Conservation (phyloP, 2,329 filamentous ascomycete species). For the Exophiala oligosperma region DNA sequence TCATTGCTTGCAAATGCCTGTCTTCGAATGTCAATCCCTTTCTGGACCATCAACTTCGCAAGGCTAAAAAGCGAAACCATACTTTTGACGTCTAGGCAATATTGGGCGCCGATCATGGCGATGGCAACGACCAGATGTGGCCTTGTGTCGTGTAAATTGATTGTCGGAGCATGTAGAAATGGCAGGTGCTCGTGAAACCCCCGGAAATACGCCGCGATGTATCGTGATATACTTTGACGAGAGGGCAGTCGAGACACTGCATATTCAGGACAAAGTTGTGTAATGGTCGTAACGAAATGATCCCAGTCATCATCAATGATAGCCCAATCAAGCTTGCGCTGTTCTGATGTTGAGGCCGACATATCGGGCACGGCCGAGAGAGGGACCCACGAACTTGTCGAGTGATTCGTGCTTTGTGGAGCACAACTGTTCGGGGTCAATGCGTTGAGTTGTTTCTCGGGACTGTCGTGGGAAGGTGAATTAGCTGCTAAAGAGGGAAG, state of each 20-base stretch:
- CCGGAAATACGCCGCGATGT: background rate
- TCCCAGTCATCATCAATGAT: background rate
- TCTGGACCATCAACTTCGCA: background rate
- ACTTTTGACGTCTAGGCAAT: background rate
- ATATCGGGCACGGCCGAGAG: background rate
- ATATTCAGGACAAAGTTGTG: background rate
- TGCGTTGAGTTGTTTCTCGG: background rate
- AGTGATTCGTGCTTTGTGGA: background rate
- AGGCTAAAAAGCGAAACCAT: background rate
- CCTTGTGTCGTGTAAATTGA: background rate
- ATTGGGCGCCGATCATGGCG: background rate
- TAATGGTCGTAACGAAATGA: background rate
- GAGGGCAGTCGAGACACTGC: background rate
- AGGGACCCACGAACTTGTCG: background rate
- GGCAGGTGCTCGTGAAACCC: background rate
- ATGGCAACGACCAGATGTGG: background rate
- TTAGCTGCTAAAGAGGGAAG: background rate
- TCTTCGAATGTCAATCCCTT: background rate
- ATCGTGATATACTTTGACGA: background rate
- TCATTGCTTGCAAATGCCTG: background rate
- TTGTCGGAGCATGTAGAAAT: background rate
- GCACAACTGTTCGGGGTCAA: background rate
- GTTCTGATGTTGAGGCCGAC: background rate
- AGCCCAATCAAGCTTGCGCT: background rate
- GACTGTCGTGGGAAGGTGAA: background rate